Percentiles rank a stretch among this genome's conserved stretches.
Evolutionary conservation across 805 yeast species (phyloP).

Genomic region (Schwanniomyces vanrijiae): DNA sequence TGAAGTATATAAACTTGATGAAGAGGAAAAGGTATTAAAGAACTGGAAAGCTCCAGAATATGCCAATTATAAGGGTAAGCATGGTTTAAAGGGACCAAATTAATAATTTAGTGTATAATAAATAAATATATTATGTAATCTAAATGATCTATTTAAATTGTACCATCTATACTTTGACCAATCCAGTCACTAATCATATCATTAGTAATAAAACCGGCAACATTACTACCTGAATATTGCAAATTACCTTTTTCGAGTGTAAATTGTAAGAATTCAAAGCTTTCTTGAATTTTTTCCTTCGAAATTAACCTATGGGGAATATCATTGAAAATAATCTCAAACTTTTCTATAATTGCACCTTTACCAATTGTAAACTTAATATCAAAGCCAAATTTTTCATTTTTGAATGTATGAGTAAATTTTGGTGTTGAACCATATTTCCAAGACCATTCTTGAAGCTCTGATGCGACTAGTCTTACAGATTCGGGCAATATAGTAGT

Average conservation of each 20-base stretch:
- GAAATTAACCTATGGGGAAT: conserved; percentile 1
- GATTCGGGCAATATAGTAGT: conserved; percentile 35
- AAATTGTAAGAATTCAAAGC: conserved; percentile 34
- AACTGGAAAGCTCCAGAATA: conserved; percentile 54
- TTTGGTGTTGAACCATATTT: conserved; percentile 73
- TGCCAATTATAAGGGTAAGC: conserved; percentile 55
- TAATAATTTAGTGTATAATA: not conserved
- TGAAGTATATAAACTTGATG: conserved; percentile 57
- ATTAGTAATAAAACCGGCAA: conserved; percentile 45
- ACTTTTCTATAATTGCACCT: conserved; percentile 23
- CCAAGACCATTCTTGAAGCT: conserved; percentile 69
- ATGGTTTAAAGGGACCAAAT: conserved; percentile 39
- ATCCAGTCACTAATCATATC: conserved; percentile 47
- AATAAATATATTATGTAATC: not conserved
- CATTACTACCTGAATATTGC: conserved; percentile 40
- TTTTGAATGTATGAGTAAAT: conserved; percentile 55
- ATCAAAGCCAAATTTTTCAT: conserved; percentile 27
- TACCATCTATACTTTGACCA: conserved; percentile 47
- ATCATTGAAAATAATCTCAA: conserved; percentile 14
- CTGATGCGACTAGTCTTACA: conserved; percentile 36
- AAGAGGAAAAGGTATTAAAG: conserved; percentile 37
- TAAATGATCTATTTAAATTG: conserved; percentile 17
- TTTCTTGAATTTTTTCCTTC: conserved; percentile 13
- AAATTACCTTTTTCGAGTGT: conserved; percentile 28
- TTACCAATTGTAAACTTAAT: conserved; percentile 50